phyloP scores from a whole-genome alignment of 208 protist species.

The Acanthamoeba triangularis region DNA sequence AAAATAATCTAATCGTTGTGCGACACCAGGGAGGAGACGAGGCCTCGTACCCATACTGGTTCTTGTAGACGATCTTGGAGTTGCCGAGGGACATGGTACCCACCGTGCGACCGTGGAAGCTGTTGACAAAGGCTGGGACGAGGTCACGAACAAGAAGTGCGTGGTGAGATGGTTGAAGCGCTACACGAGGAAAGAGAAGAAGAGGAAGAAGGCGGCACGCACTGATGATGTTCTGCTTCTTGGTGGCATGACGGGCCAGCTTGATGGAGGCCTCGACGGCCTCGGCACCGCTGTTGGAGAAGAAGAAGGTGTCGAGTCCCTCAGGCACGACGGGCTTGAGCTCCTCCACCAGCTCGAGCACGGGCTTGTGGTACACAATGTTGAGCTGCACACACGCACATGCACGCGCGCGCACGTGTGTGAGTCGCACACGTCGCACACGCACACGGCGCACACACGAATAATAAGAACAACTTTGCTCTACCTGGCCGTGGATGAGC shows the following conservation, averaged over 20 bases:
- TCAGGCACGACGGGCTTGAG: conserved; percentile 64
- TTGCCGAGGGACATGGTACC: conserved; percentile 86
- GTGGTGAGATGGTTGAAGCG: not conserved
- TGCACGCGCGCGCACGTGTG: not conserved
- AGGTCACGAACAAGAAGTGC: no score
- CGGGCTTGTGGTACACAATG: conserved; percentile 72
- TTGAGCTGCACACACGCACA: not conserved
- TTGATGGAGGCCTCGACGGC: conserved; percentile 69
- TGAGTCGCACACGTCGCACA: not conserved
- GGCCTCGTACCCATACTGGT: not conserved
- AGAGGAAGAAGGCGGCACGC: not conserved
- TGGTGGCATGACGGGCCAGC: conserved; percentile 68
- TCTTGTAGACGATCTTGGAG: conserved; percentile 84
- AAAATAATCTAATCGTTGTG: not conserved
- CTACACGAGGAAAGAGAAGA: no score
- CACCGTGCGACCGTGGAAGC: conserved; percentile 66
- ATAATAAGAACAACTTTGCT: no score
- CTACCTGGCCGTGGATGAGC: conserved; percentile 16
- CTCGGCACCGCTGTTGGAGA: conserved; percentile 72
- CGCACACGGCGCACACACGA: not conserved
- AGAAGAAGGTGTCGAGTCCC: conserved; percentile 72
- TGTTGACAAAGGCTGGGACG: not conserved
- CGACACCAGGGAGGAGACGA: not conserved
- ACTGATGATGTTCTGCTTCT: conserved; percentile 69
- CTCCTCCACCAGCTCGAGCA: conserved; percentile 69